phyloP scores from a whole-genome alignment of 1,139 yeast species.

The Saccharomycopsis phalli region DNA sequence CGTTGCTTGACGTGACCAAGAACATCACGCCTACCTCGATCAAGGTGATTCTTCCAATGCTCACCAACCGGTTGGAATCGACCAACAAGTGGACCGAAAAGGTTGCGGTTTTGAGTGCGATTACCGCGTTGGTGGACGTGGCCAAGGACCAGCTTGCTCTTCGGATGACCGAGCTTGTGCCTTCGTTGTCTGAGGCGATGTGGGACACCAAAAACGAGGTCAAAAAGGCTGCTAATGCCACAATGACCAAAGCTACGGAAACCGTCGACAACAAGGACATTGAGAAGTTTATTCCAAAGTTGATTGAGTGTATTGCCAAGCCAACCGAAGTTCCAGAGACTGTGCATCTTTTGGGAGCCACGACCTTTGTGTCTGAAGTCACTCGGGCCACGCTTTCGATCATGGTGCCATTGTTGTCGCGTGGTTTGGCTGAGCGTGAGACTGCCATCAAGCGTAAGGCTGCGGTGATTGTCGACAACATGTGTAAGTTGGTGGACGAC shows the following conservation, averaged over 20 bases:
- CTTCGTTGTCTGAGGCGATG: conserved; percentile 97
- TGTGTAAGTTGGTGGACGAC: conserved; percentile 99
- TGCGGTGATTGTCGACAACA: conserved; percentile 98
- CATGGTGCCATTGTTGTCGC: conserved; percentile 96
- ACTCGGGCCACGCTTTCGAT: conserved; percentile 98
- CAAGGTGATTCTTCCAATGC: conserved; percentile 79
- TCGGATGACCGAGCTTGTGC: conserved; percentile 99
- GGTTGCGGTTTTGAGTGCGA: conserved; percentile 79
- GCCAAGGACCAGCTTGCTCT: conserved; percentile 95
- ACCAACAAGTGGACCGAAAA: conserved; percentile 98
- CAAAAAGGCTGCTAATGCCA: conserved; percentile 90
- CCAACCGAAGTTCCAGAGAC: conserved; percentile 98
- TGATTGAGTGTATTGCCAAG: conserved; percentile 92
- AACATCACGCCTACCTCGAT: conserved; percentile 90
- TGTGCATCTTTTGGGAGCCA: conserved; percentile 97
- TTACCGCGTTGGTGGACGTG: conserved; percentile 82
- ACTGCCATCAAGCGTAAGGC: conserved; percentile 99
- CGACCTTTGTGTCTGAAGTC: conserved; percentile 98
- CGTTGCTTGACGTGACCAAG: conserved; percentile 68
- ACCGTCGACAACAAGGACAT: conserved; percentile 99
- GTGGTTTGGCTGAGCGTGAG: conserved; percentile 99
- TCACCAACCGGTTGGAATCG: conserved; percentile 57
- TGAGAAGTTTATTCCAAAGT: conserved; percentile 96
- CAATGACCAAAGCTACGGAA: conserved; percentile 94
- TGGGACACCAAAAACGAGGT: conserved; percentile 99